Conservation (phyloP, 495 filamentous ascomycete species). For the Penicillium ochrochloron region DNA sequence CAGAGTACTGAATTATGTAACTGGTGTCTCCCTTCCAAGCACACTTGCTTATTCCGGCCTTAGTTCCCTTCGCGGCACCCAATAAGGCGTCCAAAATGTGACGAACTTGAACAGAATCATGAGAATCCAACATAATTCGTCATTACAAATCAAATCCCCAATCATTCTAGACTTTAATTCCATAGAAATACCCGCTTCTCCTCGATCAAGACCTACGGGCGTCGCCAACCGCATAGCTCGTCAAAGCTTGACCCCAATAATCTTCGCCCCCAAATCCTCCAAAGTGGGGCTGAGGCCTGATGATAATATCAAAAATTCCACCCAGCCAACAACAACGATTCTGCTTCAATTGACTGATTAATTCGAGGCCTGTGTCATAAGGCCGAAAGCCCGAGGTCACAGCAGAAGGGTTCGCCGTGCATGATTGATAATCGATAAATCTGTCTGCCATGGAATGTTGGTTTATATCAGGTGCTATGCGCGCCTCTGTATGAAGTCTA, state of each 20-base stretch:
- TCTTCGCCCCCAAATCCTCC: neutral
- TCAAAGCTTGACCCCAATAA: neutral
- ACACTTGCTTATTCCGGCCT: neutral
- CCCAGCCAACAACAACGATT: neutral
- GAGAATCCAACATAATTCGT: neutral
- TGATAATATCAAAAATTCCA: conserved; percentile 5
- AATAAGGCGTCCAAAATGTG: neutral
- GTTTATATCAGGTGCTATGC: neutral
- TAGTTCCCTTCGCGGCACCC: neutral
- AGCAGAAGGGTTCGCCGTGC: neutral
- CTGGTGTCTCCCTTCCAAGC: neutral
- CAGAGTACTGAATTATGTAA: neutral
- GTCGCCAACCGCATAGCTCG: neutral
- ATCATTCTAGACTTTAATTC: neutral
- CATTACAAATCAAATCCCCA: neutral
- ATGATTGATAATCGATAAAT: neutral
- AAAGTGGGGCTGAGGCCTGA: conserved; percentile 3
- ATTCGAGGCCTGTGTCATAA: neutral
- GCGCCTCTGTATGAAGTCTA: neutral
- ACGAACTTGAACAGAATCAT: neutral
- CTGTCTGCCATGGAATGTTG: neutral
- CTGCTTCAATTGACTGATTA: neutral
- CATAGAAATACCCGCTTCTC: neutral
- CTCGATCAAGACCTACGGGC: neutral
- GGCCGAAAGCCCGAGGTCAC: conserved; percentile 3